phyloP scores from a whole-genome alignment of 1,284 basidiomycete genomes.

The Albatrellus sp. region DNA sequence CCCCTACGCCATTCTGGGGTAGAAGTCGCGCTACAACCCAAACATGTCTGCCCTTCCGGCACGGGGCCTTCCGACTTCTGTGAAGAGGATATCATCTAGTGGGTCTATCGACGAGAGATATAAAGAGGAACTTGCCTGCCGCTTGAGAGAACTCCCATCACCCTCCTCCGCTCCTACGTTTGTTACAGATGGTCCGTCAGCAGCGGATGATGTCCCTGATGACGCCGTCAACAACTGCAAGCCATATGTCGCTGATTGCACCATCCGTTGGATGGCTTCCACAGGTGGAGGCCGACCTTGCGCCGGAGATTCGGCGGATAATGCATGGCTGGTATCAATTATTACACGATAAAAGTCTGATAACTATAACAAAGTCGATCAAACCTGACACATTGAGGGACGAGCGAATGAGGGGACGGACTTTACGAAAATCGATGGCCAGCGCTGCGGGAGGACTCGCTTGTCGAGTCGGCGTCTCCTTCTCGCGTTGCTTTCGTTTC shows the following conservation, averaged over 20 bases:
- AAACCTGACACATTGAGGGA: slow-evolving; percentile 10
- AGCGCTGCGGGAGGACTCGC: slow-evolving; percentile 11
- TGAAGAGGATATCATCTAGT: slow-evolving; percentile 10
- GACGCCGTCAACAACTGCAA: slow-evolving; percentile 29
- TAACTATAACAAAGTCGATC: slow-evolving; percentile 20
- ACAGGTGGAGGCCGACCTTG: slow-evolving; percentile 17
- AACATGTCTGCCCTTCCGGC: slow-evolving; percentile 54
- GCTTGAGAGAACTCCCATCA: slow-evolving; percentile 16
- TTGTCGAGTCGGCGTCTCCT: slow-evolving; percentile 8
- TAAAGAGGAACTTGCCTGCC: slow-evolving; percentile 24
- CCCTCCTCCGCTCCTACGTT: slow-evolving; percentile 13
- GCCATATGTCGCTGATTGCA: slow-evolving; percentile 39
- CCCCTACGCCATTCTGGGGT: slow-evolving; percentile 77
- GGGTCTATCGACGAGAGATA: slow-evolving; percentile 5
- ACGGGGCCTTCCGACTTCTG: slow-evolving; percentile 32
- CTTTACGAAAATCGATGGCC: slow-evolving; percentile 42
- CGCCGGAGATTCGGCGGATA: slow-evolving; percentile 17
- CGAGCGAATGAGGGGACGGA: slow-evolving; percentile 13
- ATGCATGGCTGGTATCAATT: slow-evolving; percentile 24
- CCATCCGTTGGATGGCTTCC: slow-evolving; percentile 33
- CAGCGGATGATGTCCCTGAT: slow-evolving; percentile 16
- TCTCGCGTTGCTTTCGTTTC: slow-evolving; percentile 12
- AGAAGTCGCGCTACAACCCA: slow-evolving; percentile 70
- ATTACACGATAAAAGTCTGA: slow-evolving; percentile 34
- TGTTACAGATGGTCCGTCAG: slow-evolving; percentile 9